A percentile compares a stretch with the other conserved stretches of the same genome.
Conservation (phyloP, 108 stramenopile species). For the Nitzschia inconspicua region DNA sequence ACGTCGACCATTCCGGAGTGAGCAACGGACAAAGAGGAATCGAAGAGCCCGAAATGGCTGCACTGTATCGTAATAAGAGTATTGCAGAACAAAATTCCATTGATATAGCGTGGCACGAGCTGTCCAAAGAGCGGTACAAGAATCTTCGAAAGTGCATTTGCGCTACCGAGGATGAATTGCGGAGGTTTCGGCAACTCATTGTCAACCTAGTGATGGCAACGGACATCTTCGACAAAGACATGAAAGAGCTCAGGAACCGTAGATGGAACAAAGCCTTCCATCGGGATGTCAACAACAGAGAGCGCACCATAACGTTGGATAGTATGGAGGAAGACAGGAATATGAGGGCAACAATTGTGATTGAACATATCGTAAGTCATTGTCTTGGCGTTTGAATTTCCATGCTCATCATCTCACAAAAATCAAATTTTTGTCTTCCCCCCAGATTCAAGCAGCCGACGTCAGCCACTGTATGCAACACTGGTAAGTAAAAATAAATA, state of each 20-base stretch:
- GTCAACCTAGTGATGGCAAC: conserved; percentile 48
- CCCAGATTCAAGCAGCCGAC: conserved; percentile 52
- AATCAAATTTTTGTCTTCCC: too few relatives aligned
- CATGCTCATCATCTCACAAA: too few relatives aligned
- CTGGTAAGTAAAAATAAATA: conserved; percentile 51
- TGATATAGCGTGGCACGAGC: conserved; percentile 35
- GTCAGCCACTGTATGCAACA: conserved; percentile 54
- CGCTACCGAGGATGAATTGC: conserved; percentile 17
- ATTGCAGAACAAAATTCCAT: conserved; percentile 50
- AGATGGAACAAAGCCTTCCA: conserved; percentile 50
- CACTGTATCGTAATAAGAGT: conserved; percentile 24
- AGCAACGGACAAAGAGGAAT: conserved; percentile 45
- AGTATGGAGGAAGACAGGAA: conserved; percentile 20
- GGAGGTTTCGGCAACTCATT: conserved; percentile 38
- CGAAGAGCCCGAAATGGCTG: conserved; percentile 26
- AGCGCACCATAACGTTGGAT: too few relatives aligned
- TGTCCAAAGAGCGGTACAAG: conserved; percentile 32
- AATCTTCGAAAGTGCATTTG: conserved; percentile 28
- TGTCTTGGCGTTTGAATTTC: too few relatives aligned
- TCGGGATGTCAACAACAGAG: too few relatives aligned
- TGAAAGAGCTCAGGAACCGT: conserved; percentile 13
- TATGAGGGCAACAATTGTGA: conserved; percentile 31
- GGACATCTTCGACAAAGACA: conserved; percentile 38
- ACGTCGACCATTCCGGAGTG: conserved; percentile 55
- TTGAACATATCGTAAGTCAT: too few relatives aligned